Evolutionary conservation across 2,329 filamentous ascomycete species (phyloP).

Genomic region (Nemania serpens): DNA sequence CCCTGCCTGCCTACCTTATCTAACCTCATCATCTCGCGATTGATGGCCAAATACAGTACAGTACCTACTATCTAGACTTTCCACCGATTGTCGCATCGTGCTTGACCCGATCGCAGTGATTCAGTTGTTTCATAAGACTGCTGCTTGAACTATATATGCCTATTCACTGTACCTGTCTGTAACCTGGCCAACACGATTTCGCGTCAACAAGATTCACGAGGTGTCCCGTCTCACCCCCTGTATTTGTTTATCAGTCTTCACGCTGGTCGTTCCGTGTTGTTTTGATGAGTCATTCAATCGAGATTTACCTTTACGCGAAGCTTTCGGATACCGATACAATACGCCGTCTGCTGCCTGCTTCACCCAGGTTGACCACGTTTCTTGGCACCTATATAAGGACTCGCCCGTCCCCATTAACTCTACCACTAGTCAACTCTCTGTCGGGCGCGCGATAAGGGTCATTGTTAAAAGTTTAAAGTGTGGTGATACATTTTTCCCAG

Average conservation of each 20-base stretch:
- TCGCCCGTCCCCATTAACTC: background rate
- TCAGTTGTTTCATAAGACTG: background rate
- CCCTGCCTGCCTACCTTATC: too few species aligned
- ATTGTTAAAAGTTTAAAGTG: background rate
- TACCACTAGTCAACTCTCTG: background rate
- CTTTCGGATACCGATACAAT: background rate
- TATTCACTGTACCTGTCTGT: background rate
- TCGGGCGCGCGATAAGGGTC: background rate
- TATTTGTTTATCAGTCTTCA: background rate
- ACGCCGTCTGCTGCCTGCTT: slow-evolving; percentile 3
- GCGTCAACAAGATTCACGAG: too few species aligned
- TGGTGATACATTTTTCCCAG: background rate
- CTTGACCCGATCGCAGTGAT: background rate
- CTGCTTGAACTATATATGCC: background rate
- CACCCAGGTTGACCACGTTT: background rate
- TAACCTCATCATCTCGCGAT: too few species aligned
- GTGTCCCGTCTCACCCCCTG: background rate
- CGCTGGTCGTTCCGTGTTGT: background rate
- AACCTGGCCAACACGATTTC: too few species aligned
- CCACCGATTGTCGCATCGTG: background rate
- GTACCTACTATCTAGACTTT: too few species aligned
- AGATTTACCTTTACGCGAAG: background rate
- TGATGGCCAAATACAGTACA: too few species aligned
- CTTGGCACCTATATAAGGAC: slow-evolving; percentile 22
- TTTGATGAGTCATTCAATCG: slow-evolving; percentile 4